A percentile compares a stretch with the other conserved stretches of the same genome.
Conservation (phyloP, 1,284 basidiomycete species). For the Porogramme epimiltina region DNA sequence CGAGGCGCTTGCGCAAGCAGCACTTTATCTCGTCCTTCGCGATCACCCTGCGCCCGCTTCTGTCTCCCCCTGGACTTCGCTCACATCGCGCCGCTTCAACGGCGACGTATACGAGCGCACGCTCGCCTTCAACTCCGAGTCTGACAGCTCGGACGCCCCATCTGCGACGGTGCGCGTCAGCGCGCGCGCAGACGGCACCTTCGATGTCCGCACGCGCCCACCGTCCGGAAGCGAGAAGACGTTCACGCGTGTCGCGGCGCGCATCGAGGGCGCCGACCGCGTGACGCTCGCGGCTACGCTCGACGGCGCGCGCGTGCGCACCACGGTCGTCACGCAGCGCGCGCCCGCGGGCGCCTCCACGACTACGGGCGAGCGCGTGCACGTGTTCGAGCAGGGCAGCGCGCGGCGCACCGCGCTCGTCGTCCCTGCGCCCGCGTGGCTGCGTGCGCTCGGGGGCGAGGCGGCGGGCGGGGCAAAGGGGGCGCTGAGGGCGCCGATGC, state of each 20-base stretch:
- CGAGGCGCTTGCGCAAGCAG: conserved; percentile 75
- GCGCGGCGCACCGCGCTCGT: conserved; percentile 56
- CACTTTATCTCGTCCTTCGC: conserved; percentile 61
- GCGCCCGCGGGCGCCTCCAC: conserved; percentile 52
- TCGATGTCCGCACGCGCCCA: conserved; percentile 55
- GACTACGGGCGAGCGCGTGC: conserved; percentile 66
- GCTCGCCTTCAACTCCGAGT: conserved; percentile 58
- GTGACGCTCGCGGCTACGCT: conserved; percentile 44
- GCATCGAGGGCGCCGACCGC: conserved; percentile 50
- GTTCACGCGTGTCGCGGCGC: conserved; percentile 56
- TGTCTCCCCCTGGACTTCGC: conserved; percentile 66
- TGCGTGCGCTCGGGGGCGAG: conserved; percentile 61
- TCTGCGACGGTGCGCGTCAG: conserved; percentile 50
- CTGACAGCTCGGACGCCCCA: conserved; percentile 45
- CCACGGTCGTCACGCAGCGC: conserved; percentile 74
- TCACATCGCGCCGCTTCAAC: conserved; percentile 74
- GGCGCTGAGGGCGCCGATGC: conserved; percentile 81
- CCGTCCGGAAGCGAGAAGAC: conserved; percentile 30
- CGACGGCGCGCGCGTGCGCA: conserved; percentile 45
- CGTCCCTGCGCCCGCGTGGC: conserved; percentile 53
- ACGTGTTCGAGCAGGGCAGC: conserved; percentile 60
- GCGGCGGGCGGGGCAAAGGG: conserved; percentile 50
- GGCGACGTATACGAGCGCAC: conserved; percentile 68
- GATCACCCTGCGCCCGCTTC: conserved; percentile 45
- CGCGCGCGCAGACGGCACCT: conserved; percentile 42